Percentiles rank a stretch among this genome's conserved stretches.
These are phyloP conservation scores for Mortierella sp. DNA, from an alignment of 371 early-diverging fungal genomes.

Conservation along the genomic window DNA sequence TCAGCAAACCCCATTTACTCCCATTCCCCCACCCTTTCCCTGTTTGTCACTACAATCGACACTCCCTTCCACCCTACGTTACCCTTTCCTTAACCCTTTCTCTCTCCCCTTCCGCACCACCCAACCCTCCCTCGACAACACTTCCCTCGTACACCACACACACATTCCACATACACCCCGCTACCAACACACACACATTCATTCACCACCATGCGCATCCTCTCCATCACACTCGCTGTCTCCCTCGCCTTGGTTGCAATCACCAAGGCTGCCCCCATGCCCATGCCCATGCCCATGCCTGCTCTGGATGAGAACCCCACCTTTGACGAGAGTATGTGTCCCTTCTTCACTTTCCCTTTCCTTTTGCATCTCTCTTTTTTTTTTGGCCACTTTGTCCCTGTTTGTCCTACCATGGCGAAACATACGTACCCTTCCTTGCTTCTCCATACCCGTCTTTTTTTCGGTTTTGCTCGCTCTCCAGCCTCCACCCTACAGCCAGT, in stretches of 20 bases:
- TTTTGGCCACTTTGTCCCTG: neutral
- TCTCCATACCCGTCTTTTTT: neutral
- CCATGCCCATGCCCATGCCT: conserved; percentile 7
- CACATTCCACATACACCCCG: neutral
- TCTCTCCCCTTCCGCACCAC: neutral
- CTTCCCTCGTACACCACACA: neutral
- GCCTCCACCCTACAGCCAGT: neutral
- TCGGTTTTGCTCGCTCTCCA: too few relatives aligned
- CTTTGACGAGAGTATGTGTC: conserved; percentile 5
- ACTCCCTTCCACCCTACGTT: neutral
- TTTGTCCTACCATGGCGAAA: neutral
- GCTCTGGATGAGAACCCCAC: neutral
- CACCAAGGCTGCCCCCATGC: conserved; percentile 30
- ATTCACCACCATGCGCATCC: conserved; percentile 25
- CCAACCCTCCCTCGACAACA: neutral
- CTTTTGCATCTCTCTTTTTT: neutral
- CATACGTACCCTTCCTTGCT: neutral
- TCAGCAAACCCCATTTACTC: neutral
- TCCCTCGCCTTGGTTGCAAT: conserved; percentile 35
- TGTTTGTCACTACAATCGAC: conserved; percentile 9
- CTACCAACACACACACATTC: neutral
- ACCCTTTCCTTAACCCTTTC: neutral
- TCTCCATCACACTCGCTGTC: conserved; percentile 30
- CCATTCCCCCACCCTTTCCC: neutral
- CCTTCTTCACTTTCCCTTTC: neutral